Evolutionary conservation across 108 stramenopile species (phyloP).

Genomic region (Pseudonitzschia multistriata): DNA sequence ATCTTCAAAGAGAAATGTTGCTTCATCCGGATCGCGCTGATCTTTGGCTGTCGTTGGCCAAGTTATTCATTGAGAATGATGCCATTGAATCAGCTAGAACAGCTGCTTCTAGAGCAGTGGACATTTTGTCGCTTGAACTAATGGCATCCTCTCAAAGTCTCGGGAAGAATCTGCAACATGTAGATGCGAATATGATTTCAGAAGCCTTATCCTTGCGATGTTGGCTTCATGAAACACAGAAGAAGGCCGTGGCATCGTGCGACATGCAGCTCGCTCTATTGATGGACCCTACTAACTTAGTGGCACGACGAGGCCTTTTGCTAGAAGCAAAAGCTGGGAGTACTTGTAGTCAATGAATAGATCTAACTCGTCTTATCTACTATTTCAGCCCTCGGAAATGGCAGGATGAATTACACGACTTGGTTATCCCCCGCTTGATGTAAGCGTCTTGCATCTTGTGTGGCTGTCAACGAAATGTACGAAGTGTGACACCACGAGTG

Average conservation of each 20-base stretch:
- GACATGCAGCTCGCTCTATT: constrained; percentile 33
- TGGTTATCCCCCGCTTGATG: too few species aligned
- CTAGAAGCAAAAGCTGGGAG: too few species aligned
- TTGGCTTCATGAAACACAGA: constrained; percentile 9
- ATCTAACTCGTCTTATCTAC: too few species aligned
- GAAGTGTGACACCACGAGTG: too few species aligned
- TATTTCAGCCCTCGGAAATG: too few species aligned
- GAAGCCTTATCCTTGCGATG: constrained; percentile 27
- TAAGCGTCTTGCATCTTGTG: too few species aligned
- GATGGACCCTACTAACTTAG: constrained; percentile 26
- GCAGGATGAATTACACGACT: too few species aligned
- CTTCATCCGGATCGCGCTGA: constrained; percentile 27
- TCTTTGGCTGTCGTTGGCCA: constrained; percentile 29
- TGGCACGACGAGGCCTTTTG: constrained; percentile 22
- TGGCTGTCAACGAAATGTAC: too few species aligned
- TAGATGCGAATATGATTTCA: constrained; percentile 17
- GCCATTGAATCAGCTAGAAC: constrained; percentile 20
- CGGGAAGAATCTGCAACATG: background rate
- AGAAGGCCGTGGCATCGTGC: background rate
- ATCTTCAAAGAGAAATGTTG: constrained; percentile 24
- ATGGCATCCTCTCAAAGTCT: constrained; percentile 3
- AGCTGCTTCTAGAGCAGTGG: constrained; percentile 27
- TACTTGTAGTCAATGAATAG: background rate
- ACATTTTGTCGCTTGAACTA: constrained; percentile 9
- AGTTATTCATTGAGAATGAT: constrained; percentile 7